Evolutionary conservation across 208 protist genomes (phyloP).

Genomic region (Leishmania lainsoni): DNA sequence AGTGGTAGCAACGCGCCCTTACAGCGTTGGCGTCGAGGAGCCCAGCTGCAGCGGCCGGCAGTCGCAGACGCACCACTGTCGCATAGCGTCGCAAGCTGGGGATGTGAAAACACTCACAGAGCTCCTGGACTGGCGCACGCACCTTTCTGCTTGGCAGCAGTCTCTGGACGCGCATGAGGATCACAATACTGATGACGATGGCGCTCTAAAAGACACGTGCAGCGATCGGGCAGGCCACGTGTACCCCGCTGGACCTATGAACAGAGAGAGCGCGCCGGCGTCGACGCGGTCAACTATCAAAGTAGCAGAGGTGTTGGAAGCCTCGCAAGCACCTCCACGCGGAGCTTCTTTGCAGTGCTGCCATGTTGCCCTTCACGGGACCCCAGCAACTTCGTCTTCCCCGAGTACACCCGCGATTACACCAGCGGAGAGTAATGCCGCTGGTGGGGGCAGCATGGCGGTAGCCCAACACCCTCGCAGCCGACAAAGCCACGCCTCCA

Average conservation of each 20-base stretch:
- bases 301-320: not conserved
- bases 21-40: not conserved
- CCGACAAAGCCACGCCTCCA: not conserved
- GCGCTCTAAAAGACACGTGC: not conserved
- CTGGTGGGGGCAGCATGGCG: not conserved
- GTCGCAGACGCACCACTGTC: not conserved
- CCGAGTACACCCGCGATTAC: not conserved
- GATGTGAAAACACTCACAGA: slow-evolving; percentile 19
- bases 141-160: slow-evolving; percentile 8
- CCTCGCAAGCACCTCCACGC: not conserved
- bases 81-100: not conserved
- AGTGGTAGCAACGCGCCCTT: not conserved
- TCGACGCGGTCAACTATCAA: not conserved
- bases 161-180: not conserved
- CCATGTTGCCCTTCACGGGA: not conserved
- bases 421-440: not conserved
- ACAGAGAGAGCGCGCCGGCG: not conserved
- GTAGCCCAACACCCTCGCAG: not conserved
- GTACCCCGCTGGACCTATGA: not conserved
- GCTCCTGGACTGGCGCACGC: slow-evolving; percentile 18
- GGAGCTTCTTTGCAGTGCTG: not conserved
- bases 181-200: not conserved
- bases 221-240: not conserved
- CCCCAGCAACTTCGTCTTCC: not conserved
- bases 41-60: not conserved